Evolutionary conservation across 192 early-diverging fungal genomes (phyloP).

Genomic region (Backusella parvicylindrica): DNA sequence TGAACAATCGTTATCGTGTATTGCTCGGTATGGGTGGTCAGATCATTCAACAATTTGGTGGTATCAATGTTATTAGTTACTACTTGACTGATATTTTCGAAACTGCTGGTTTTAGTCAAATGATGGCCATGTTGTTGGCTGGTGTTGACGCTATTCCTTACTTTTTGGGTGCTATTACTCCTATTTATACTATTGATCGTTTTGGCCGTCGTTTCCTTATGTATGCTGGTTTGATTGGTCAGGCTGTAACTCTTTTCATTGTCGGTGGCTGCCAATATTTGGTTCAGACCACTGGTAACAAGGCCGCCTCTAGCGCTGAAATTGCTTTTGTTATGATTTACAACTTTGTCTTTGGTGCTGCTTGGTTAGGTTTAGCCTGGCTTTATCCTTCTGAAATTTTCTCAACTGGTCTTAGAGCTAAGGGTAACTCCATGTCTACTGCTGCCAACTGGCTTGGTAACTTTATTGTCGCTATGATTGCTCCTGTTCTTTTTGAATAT

Average conservation of each 20-base stretch:
- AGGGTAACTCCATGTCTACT: constrained; percentile 69
- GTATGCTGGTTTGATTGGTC: constrained; percentile 29
- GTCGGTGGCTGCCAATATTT: constrained; percentile 23
- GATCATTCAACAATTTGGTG: constrained; percentile 36
- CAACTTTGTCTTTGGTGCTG: constrained; percentile 69
- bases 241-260: constrained; percentile 25
- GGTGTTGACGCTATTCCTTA: constrained; percentile 73
- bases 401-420: constrained; percentile 71
- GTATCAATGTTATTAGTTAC: constrained; percentile 37
- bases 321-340: constrained; percentile 60
- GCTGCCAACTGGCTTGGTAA: constrained; percentile 83
- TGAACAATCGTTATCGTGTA: constrained; percentile 38
- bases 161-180: constrained; percentile 68
- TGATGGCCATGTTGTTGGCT: constrained; percentile 46
- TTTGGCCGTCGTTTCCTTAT: constrained; percentile 65
- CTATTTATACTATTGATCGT: constrained; percentile 68
- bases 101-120: constrained; percentile 46
- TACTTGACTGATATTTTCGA: constrained; percentile 41
- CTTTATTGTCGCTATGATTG: constrained; percentile 62
- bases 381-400: constrained; percentile 82
- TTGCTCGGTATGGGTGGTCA: constrained; percentile 38
- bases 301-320: constrained; percentile 14
- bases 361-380: constrained; percentile 86
- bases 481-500: constrained; percentile 61
- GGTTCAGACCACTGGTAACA: constrained; percentile 14